Percentiles rank a stretch among this genome's conserved stretches.
These are phyloP conservation scores for Paramarasmius palmivorus DNA, from an alignment of 1,284 basidiomycete species.

Conservation along the genomic window DNA sequence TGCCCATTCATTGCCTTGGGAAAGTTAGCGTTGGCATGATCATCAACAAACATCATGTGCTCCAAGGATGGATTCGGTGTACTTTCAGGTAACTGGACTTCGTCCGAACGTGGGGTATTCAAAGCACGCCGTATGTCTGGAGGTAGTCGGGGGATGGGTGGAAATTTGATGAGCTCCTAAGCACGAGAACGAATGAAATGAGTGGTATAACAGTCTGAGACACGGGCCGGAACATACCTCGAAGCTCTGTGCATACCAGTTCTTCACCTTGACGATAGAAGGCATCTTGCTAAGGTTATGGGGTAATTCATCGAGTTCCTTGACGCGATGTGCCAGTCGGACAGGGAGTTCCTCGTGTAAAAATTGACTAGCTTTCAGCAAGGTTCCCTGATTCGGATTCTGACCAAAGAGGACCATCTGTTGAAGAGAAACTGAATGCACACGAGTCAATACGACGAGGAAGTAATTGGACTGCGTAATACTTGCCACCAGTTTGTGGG, in stretches of 20 bases:
- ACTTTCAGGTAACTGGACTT: constrained; percentile 57
- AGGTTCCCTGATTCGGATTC: constrained; percentile 84
- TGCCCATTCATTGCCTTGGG: constrained; percentile 3
- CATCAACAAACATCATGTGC: constrained; percentile 29
- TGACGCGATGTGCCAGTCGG: constrained; percentile 92
- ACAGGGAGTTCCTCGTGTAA: constrained; percentile 91
- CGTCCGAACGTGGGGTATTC: constrained; percentile 37
- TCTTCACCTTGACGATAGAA: constrained; percentile 93
- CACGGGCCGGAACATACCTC: constrained; percentile 65
- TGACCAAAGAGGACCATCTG: constrained; percentile 91
- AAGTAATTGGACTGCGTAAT: background rate
- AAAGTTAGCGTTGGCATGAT: constrained; percentile 16
- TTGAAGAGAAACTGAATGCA: constrained; percentile 74
- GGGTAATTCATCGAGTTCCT: constrained; percentile 94
- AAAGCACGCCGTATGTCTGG: constrained; percentile 70
- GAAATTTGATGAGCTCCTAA: constrained; percentile 88
- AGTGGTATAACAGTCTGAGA: background rate
- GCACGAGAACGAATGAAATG: constrained; percentile 6
- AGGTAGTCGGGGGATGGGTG: constrained; percentile 64
- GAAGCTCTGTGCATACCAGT: constrained; percentile 99
- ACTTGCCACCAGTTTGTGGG: constrained; percentile 86
- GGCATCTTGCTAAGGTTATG: constrained; percentile 92
- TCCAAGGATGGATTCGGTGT: constrained; percentile 70
- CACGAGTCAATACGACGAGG: background rate
- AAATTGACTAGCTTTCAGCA: constrained; percentile 84